phyloP scores from a whole-genome alignment of 768 basidiomycete species.

The Chalciporus chontae region DNA sequence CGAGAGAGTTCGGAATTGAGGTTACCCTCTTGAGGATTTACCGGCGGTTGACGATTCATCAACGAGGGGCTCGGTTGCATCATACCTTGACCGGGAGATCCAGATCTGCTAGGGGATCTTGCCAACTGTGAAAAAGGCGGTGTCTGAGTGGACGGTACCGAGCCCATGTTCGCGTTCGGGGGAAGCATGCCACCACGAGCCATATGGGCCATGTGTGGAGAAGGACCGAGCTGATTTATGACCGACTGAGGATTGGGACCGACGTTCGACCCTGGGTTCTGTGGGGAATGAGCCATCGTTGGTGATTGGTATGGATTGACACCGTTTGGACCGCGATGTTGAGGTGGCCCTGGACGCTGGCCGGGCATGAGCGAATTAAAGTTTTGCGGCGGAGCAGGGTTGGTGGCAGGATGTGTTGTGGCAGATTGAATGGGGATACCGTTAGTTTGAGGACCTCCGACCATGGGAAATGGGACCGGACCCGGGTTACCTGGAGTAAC shows the following conservation, averaged over 20 bases:
- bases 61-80: constrained; percentile 59
- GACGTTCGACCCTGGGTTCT: constrained; percentile 37
- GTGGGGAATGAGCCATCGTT: constrained; percentile 60
- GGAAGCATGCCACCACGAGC: constrained; percentile 48
- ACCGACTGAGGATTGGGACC: constrained; percentile 33
- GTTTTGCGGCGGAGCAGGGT: constrained; percentile 31
- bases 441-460: constrained; percentile 40
- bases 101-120: constrained; percentile 60
- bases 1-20: constrained; percentile 42
- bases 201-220: constrained; percentile 49
- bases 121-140: constrained; percentile 42
- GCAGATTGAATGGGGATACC: constrained; percentile 37
- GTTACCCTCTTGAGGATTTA: constrained; percentile 17
- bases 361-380: constrained; percentile 34
- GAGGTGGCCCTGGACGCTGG: constrained; percentile 32
- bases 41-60: constrained; percentile 43
- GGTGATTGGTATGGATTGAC: constrained; percentile 57
- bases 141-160: constrained; percentile 38
- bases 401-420: constrained; percentile 26
- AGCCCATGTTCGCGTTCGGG: constrained; percentile 37
- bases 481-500: constrained; percentile 23
- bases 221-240: constrained; percentile 51
- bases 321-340: constrained; percentile 46
- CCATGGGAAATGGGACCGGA: constrained; percentile 24
- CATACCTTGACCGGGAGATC: constrained; percentile 46